Percentiles rank a stretch among this genome's conserved stretches.
Conservation (phyloP, 1,284 basidiomycete genomes). For the Puccinia coronata region DNA sequence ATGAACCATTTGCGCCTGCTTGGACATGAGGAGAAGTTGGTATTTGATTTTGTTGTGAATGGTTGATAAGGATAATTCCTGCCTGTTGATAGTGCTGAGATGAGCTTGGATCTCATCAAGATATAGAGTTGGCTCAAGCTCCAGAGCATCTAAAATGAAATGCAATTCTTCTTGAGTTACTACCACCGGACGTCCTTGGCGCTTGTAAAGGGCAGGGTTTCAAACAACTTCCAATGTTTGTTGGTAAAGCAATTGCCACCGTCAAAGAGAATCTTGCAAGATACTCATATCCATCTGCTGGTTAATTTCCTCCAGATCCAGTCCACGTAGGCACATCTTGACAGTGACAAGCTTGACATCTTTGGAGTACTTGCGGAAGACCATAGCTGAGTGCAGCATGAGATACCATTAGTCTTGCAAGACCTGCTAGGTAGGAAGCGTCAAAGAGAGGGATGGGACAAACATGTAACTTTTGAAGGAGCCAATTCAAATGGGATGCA, state of each 20-base stretch:
- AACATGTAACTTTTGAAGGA: too few species aligned
- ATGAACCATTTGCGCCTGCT: too few species aligned
- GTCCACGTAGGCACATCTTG: background rate
- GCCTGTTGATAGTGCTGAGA: background rate
- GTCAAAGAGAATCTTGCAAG: background rate
- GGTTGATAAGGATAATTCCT: background rate
- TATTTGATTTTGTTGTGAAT: background rate
- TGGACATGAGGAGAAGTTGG: background rate
- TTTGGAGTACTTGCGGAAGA: background rate
- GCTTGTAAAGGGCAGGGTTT: background rate
- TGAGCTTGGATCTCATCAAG: slow-evolving; percentile 6
- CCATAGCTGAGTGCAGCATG: too few species aligned
- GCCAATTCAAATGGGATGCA: too few species aligned
- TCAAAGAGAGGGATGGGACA: too few species aligned
- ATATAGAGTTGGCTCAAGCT: background rate
- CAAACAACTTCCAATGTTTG: background rate
- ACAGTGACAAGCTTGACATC: background rate
- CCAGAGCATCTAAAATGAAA: background rate
- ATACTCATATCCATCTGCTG: background rate
- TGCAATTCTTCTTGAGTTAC: background rate
- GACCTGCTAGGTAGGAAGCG: background rate
- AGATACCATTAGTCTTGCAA: too few species aligned
- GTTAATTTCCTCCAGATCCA: background rate
- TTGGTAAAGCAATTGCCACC: background rate
- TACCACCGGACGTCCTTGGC: background rate